A percentile compares a stretch with the other conserved stretches of the same genome.
These are phyloP conservation scores for Pseudocercospora cruenta DNA, from an alignment of 2,329 filamentous ascomycete genomes.

Conservation along the genomic window DNA sequence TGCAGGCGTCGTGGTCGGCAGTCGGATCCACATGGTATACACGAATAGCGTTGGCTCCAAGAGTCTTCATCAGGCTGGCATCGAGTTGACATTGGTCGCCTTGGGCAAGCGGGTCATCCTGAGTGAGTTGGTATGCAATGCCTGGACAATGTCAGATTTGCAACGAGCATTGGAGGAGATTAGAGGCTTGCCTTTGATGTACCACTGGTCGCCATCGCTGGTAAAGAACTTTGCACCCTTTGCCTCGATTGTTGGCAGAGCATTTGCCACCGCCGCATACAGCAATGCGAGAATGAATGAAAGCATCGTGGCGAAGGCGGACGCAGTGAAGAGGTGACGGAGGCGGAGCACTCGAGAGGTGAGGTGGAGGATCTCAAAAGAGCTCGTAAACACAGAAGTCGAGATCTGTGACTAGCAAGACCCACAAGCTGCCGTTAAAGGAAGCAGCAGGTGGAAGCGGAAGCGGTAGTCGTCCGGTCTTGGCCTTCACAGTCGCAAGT, in stretches of 20 bases:
- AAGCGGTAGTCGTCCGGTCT: neutral
- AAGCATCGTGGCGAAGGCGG: constrained; percentile 7
- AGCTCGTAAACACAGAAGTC: neutral
- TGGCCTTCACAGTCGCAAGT: neutral
- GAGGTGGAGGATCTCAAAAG: neutral
- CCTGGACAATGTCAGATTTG: constrained; percentile 28
- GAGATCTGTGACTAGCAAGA: neutral
- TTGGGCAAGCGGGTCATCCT: constrained; percentile 75
- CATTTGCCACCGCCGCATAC: constrained; percentile 43
- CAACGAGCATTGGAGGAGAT: neutral
- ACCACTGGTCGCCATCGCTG: constrained; percentile 79
- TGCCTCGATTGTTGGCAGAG: constrained; percentile 60
- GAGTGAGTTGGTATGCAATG: constrained; percentile 52
- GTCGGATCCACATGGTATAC: constrained; percentile 82
- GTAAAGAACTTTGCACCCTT: constrained; percentile 86
- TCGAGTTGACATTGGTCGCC: constrained; percentile 76
- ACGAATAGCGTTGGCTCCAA: constrained; percentile 82
- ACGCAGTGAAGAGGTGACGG: neutral
- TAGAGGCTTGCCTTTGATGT: constrained; percentile 68
- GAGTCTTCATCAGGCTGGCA: constrained; percentile 73
- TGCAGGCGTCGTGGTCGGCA: constrained; percentile 75
- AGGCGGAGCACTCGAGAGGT: neutral
- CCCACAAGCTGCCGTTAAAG: neutral
- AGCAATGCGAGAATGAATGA: constrained; percentile 22
- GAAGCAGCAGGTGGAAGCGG: neutral